phyloP scores from a whole-genome alignment of 140 eudicot species.

The Anethum foeniculum region DNA sequence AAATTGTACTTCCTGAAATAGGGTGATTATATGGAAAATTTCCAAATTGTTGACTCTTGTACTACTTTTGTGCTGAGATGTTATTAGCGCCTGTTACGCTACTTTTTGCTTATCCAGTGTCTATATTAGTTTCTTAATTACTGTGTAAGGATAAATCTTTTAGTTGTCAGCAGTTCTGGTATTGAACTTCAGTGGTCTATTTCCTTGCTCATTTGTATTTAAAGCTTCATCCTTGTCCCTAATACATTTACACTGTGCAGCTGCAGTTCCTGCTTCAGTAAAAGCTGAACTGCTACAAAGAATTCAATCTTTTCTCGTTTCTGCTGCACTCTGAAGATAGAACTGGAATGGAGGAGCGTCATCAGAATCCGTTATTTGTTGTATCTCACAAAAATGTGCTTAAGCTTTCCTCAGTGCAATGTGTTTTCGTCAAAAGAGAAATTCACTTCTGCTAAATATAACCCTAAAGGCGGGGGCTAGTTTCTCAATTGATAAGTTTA shows the following conservation, averaged over 20 bases:
- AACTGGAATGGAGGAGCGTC: neutral
- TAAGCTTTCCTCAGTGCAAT: neutral
- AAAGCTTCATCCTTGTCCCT: neutral
- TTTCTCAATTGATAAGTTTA: neutral
- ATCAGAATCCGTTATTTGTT: neutral
- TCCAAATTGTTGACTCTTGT: neutral
- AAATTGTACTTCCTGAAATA: neutral
- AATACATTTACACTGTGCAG: slow-evolving; percentile 15
- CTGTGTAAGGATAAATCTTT: neutral
- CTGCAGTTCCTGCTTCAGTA: slow-evolving; percentile 32
- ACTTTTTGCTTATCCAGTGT: neutral
- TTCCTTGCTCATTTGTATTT: neutral
- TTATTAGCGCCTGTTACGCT: neutral
- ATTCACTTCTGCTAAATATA: neutral
- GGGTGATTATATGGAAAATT: neutral
- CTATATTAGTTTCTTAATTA: neutral
- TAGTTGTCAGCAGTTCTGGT: neutral
- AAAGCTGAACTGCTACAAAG: slow-evolving; percentile 37
- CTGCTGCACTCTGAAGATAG: slow-evolving; percentile 25
- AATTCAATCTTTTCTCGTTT: slow-evolving; percentile 27
- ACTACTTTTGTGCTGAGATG: neutral
- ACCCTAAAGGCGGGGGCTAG: neutral
- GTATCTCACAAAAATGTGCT: neutral
- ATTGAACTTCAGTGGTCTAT: neutral
- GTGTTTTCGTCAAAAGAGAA: neutral